phyloP scores from a whole-genome alignment of 352 stramenopile species.

The Globisporangium solare region DNA sequence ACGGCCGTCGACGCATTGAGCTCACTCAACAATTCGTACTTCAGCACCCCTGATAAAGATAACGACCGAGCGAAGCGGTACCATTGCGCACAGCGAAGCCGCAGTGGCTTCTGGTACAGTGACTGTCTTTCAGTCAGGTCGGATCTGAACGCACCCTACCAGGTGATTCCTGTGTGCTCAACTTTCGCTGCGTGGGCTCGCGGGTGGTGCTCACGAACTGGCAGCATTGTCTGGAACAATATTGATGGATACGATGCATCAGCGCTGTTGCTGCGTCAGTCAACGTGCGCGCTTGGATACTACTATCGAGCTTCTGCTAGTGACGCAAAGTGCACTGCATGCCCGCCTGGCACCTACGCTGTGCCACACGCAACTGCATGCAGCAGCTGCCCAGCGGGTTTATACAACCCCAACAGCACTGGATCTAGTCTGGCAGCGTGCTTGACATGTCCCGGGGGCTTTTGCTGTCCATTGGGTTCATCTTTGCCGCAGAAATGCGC shows the following conservation, averaged over 20 bases:
- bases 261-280: constrained; percentile 39
- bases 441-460: constrained; percentile 38
- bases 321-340: constrained; percentile 24
- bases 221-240: constrained; percentile 51
- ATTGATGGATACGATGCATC: constrained; percentile 42
- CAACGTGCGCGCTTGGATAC: constrained; percentile 28
- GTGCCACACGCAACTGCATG: constrained; percentile 28
- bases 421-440: constrained; percentile 22
- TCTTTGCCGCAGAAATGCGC: constrained; percentile 22
- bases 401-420: constrained; percentile 33
- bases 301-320: constrained; percentile 8
- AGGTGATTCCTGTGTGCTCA: constrained; percentile 34
- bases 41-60: constrained; percentile 52
- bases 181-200: constrained; percentile 40
- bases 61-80: constrained; percentile 41
- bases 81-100: constrained; percentile 40
- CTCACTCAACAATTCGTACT: constrained; percentile 47
- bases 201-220: constrained; percentile 41
- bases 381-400: constrained; percentile 32
- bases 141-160: constrained; percentile 49
- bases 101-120: constrained; percentile 54
- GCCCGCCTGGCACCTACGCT: constrained; percentile 36
- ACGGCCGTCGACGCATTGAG: constrained; percentile 38
- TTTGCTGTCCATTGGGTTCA: constrained; percentile 26
- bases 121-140: constrained; percentile 40